Evolutionary conservation across 176 grass and related monocot genomes (phyloP).

Genomic region (Carex scoparia): DNA sequence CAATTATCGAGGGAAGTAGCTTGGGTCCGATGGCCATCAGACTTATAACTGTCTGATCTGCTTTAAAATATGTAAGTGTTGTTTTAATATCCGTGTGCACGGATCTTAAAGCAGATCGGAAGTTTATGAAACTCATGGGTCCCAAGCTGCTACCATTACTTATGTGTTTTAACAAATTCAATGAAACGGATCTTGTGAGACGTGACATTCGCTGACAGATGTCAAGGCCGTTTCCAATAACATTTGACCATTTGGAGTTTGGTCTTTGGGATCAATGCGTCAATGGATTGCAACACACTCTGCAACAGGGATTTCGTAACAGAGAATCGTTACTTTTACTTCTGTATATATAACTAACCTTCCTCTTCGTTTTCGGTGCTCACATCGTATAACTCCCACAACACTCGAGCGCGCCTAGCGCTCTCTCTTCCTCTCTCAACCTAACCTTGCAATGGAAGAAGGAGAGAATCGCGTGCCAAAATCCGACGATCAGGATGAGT

Average conservation of each 20-base stretch:
- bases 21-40: too few species aligned
- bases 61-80: too few species aligned
- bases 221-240: neutral
- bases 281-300: neutral
- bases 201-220: neutral
- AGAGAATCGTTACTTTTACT: neutral
- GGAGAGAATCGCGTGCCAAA: neutral
- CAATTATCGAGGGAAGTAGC: too few species aligned
- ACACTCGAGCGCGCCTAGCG: neutral
- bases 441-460: slow-evolving; percentile 13
- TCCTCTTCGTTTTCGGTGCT: neutral
- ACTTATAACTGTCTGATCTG: too few species aligned
- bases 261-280: neutral
- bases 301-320: neutral
- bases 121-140: too few species aligned
- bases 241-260: neutral
- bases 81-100: too few species aligned
- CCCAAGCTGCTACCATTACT: too few species aligned
- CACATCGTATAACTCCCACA: neutral
- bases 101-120: too few species aligned
- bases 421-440: neutral
- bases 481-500: neutral
- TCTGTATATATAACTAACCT: neutral
- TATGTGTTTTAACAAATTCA: too few species aligned
- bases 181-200: neutral